phyloP scores from a whole-genome alignment of 306 rosid species.

The Comarum palustre region DNA sequence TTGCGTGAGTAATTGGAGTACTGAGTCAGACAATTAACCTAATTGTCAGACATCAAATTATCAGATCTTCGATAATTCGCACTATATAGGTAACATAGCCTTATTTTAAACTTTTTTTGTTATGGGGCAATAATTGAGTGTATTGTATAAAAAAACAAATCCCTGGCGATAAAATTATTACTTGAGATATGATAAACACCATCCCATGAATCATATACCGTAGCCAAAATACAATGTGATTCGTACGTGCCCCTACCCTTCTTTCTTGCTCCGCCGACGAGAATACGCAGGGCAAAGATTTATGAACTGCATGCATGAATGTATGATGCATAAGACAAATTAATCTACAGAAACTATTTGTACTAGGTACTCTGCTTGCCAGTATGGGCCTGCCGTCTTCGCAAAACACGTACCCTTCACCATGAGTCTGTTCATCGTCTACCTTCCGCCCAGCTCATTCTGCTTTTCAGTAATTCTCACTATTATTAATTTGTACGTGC shows the following conservation, averaged over 20 bases:
- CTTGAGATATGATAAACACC: neutral
- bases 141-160: too few relatives aligned
- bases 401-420: neutral
- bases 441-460: neutral
- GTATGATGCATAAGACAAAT: neutral
- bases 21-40: too few relatives aligned
- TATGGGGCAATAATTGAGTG: too few relatives aligned
- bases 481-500: neutral
- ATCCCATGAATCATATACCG: neutral
- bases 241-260: neutral
- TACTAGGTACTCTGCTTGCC: neutral
- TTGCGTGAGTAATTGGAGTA: too few relatives aligned
- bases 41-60: too few relatives aligned
- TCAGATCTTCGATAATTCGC: too few relatives aligned
- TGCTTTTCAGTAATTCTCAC: neutral
- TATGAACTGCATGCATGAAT: neutral
- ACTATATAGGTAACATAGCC: too few relatives aligned
- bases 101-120: too few relatives aligned
- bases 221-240: neutral
- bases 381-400: neutral
- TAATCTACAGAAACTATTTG: neutral
- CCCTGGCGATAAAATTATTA: too few relatives aligned
- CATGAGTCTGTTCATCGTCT: neutral
- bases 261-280: neutral
- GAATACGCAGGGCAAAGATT: neutral